phyloP scores from a whole-genome alignment of 2,329 filamentous ascomycete species.

The Pseudogymnoascus sp. region DNA sequence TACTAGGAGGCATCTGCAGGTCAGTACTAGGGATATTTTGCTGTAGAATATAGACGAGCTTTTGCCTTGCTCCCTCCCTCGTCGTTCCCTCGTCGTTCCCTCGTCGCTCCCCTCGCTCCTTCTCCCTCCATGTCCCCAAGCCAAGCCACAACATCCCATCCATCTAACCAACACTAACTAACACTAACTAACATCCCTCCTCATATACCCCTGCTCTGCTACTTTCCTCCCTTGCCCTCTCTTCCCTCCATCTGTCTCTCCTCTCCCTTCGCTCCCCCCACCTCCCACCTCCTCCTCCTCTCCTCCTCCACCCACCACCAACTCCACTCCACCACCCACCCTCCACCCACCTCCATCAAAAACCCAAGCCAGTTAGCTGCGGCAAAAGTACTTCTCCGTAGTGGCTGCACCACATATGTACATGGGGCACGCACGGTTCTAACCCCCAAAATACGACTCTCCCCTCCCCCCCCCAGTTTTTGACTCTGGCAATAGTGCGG shows the following conservation, averaged over 20 bases:
- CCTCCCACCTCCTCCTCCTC: not conserved
- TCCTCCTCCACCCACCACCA: not conserved
- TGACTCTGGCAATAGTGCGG: not conserved
- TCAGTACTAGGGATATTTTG: not conserved
- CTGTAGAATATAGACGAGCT: not conserved
- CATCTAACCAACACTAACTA: not conserved
- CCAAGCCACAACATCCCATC: not conserved
- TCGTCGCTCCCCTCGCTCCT: not conserved
- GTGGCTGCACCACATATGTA: constrained; percentile 5
- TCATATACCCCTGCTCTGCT: too few species aligned
- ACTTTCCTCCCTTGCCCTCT: not conserved
- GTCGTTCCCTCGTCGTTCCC: too few species aligned
- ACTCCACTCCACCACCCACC: too few species aligned
- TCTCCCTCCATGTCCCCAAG: not conserved
- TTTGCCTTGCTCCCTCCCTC: not conserved
- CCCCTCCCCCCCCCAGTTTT: not conserved
- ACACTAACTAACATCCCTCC: not conserved
- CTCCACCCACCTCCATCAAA: not conserved
- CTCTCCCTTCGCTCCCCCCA: too few species aligned
- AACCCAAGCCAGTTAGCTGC: not conserved
- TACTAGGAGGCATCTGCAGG: not conserved
- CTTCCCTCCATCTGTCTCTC: not conserved
- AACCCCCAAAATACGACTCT: not conserved
- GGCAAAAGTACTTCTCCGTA: not conserved
- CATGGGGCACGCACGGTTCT: not conserved